Evolutionary conservation across 805 yeast genomes (phyloP).

Genomic region (Candida suzukii): DNA sequence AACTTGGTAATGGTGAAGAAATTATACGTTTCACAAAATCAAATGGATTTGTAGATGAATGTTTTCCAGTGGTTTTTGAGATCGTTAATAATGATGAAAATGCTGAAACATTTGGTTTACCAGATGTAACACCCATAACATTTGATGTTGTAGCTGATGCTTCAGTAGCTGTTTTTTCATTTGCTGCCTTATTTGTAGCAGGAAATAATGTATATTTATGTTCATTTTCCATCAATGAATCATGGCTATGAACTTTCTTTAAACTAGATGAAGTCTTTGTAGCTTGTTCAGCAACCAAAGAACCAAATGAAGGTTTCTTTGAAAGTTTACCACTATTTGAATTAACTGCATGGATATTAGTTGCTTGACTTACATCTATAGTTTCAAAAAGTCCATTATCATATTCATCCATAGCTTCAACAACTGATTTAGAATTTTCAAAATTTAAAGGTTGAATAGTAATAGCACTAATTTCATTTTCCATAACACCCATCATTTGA

Average conservation of each 20-base stretch:
- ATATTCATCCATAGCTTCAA: conserved; percentile 60
- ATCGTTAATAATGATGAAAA: conserved; percentile 30
- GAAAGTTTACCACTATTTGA: too few species aligned
- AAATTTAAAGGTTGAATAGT: conserved; percentile 53
- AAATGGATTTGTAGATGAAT: conserved; percentile 17
- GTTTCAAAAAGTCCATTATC: conserved; percentile 49
- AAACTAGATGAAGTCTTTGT: not conserved
- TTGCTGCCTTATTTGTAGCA: not conserved
- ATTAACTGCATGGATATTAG: too few species aligned
- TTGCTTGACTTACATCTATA: not conserved
- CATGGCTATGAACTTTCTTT: not conserved
- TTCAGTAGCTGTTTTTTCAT: conserved; percentile 10
- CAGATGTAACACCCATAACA: conserved; percentile 27
- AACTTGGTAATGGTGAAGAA: conserved; percentile 20
- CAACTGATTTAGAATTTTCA: conserved; percentile 30
- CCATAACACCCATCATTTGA: conserved; percentile 98
- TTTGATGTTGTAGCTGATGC: conserved; percentile 27
- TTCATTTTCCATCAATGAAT: too few species aligned
- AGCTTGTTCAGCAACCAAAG: conserved; percentile 1
- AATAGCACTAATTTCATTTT: conserved; percentile 70
- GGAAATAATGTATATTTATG: too few species aligned
- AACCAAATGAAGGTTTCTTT: not conserved
- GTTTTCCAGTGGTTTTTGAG: conserved; percentile 18
- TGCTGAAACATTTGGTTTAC: conserved; percentile 30
- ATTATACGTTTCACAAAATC: conserved; percentile 26